Percentiles rank a stretch among this genome's conserved stretches.
phyloP scores from a whole-genome alignment of 1,139 yeast species.

The Diutina scorzettiae region DNA sequence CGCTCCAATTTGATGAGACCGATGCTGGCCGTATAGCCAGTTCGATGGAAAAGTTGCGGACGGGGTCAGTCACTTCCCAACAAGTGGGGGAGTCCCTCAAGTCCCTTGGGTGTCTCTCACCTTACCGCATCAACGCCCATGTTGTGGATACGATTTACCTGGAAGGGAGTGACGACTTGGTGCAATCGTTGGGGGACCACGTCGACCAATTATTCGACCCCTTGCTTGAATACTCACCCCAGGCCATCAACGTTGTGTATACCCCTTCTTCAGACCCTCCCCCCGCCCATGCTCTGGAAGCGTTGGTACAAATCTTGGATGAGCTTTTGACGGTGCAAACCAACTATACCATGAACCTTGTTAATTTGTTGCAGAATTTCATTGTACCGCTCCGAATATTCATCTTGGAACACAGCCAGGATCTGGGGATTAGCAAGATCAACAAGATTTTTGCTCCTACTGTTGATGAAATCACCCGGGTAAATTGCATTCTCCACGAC shows the following conservation, averaged over 20 bases:
- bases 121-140: constrained; percentile 41
- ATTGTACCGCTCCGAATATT: constrained; percentile 68
- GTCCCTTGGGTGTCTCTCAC: constrained; percentile 47
- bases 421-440: constrained; percentile 46
- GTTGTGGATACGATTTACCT: constrained; percentile 66
- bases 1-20: constrained; percentile 53
- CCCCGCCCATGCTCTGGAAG: constrained; percentile 10
- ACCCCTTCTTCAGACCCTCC: constrained; percentile 28
- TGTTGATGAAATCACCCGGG: constrained; percentile 82
- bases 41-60: constrained; percentile 36
- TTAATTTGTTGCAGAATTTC: constrained; percentile 63
- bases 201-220: constrained; percentile 85
- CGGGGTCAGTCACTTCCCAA: constrained; percentile 20
- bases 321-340: constrained; percentile 66
- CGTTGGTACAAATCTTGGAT: constrained; percentile 38
- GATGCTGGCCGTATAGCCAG: constrained; percentile 68
- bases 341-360: constrained; percentile 58
- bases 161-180: constrained; percentile 60
- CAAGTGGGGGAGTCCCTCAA: constrained; percentile 43
- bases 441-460: constrained; percentile 88
- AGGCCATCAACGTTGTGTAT: constrained; percentile 61
- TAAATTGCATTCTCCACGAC: constrained; percentile 74
- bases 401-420: constrained; percentile 35
- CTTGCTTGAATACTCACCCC: constrained; percentile 82
- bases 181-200: constrained; percentile 69